Evolutionary conservation across 768 basidiomycete species (phyloP), one percentile per base, ranked within the genome.

Genomic region (Naganishia antarctica): DNA sequence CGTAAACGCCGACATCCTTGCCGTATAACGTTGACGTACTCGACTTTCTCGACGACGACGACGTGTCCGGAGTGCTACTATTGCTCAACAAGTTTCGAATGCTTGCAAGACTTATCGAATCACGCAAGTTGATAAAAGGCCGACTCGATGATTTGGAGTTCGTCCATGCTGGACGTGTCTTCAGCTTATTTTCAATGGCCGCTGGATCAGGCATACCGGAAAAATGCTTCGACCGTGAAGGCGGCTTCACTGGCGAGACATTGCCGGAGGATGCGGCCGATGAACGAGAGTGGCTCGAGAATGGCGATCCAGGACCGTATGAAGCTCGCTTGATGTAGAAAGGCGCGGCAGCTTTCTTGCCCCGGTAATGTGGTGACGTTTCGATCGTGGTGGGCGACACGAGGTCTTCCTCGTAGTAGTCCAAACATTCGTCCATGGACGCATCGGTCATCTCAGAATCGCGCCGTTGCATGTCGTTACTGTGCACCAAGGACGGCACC

Each of bases 281-380:
- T 34, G 37, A 57, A 37, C 53, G 53, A 41, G 53, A 57, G 25
- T 57, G 53, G 32, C 49, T 51, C 26, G 62, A 47, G n/a, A 43
- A 43, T 32, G 62, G 63, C 51, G 63, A 64, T 59, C 58, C 44
- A 23, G 58, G 58, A 15, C 64, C 58, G 31, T 60, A 60, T 3
- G 53, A 59, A 32, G 60, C 57, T 28, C 59, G 58, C 47, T 65
- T 64, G 53, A 50, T 31, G 3, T 57, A 9, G 7, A 57, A 16
- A 25, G n/a, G n/a, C 32, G 34, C 15, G 18, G 32, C 26, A 2
- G 53, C 21, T 11, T 57, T 37, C 23, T 11, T 28, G 18, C 29
- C 16, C 12, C 23, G 44, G 4, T 26, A 23, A 23, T 26, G 31
- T 5, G 34, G 29, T 51, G 16, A 28, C 21, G 32, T 13, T 9